Evolutionary conservation across 2,329 filamentous ascomycete genomes (phyloP).

Genomic region (Paraconiothyrium sp.): DNA sequence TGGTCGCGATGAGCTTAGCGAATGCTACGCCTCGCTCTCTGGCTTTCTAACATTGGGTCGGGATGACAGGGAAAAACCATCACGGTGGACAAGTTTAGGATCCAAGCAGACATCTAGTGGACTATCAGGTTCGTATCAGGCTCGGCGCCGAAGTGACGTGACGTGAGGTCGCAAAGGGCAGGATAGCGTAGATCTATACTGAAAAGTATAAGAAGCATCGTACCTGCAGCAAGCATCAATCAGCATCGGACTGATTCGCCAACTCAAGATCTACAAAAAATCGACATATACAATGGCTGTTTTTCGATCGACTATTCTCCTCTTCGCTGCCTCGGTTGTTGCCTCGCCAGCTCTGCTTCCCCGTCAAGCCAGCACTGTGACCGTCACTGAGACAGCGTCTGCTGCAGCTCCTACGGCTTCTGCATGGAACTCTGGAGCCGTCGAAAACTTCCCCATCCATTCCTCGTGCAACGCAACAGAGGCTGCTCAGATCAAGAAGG

Average conservation of each 20-base stretch:
- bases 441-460: constrained; percentile 64
- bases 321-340: constrained; percentile 37
- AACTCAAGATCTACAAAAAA: background rate
- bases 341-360: constrained; percentile 37
- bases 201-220: constrained; percentile 8
- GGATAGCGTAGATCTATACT: background rate
- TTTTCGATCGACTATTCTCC: constrained; percentile 30
- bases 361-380: constrained; percentile 30
- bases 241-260: constrained; percentile 2
- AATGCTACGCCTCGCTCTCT: constrained; percentile 2
- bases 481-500: constrained; percentile 63
- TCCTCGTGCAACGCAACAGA: constrained; percentile 72
- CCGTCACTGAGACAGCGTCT: constrained; percentile 33
- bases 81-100: constrained; percentile 3
- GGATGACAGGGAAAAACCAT: background rate
- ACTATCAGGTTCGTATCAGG: constrained; percentile 4
- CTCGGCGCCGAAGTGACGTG: constrained; percentile 17
- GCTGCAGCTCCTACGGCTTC: constrained; percentile 30
- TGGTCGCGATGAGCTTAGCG: constrained; percentile 6
- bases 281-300: constrained; percentile 32
- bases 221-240: constrained; percentile 5
- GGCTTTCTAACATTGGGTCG: constrained; percentile 5
- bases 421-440: constrained; percentile 51
- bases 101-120: background rate
- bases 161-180: background rate